Evolutionary conservation across 73 alveolate genomes (phyloP).

Genomic region (Paraurostyla sp.): DNA sequence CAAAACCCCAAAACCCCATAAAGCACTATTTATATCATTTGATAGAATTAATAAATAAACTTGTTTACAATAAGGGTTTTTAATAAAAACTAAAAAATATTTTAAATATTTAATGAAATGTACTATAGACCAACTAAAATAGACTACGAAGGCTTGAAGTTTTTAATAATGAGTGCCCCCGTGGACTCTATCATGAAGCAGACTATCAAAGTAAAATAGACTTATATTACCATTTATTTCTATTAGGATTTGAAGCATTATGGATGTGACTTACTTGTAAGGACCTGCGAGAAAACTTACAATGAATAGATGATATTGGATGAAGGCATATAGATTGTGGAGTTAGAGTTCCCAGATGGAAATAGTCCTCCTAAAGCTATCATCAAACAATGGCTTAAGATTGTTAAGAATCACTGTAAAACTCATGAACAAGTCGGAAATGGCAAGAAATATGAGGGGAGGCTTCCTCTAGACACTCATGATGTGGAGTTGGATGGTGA

Average conservation of each 20-base stretch:
- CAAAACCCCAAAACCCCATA: too few species aligned
- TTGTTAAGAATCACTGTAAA: constrained; percentile 13
- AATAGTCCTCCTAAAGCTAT: constrained; percentile 63
- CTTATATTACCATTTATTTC: neutral
- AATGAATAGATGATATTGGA: constrained; percentile 36
- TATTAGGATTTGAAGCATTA: constrained; percentile 31
- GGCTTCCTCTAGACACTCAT: too few species aligned
- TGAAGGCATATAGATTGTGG: constrained; percentile 39
- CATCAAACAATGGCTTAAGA: constrained; percentile 35
- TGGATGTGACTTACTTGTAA: constrained; percentile 33
- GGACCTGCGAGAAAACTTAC: constrained; percentile 68
- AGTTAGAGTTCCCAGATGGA: constrained; percentile 74
- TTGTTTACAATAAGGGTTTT: neutral
- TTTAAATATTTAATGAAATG: constrained; percentile 22
- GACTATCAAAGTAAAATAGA: constrained; percentile 26
- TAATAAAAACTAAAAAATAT: neutral
- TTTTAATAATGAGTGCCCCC: constrained; percentile 57
- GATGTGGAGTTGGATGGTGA: too few species aligned
- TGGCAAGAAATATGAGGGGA: too few species aligned
- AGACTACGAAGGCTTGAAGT: constrained; percentile 24
- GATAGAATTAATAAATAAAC: neutral
- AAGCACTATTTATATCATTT: too few species aligned
- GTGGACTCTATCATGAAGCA: constrained; percentile 47
- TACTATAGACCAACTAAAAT: constrained; percentile 41
- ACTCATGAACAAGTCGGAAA: neutral